These are phyloP conservation scores for Cyberlindnera petersonii DNA, from an alignment of 805 yeast species.

Conservation along the genomic window DNA sequence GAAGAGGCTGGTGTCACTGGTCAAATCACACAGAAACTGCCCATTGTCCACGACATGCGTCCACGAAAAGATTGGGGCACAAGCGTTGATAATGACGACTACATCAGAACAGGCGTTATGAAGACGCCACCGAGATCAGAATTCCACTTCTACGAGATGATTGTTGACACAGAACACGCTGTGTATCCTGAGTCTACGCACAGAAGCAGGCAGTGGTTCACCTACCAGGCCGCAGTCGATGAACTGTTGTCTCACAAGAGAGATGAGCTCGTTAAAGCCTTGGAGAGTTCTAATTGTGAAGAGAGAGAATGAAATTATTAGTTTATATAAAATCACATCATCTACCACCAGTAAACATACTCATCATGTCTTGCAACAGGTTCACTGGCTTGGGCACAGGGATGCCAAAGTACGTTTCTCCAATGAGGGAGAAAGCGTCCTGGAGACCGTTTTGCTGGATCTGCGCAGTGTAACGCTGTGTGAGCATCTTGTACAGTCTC, in stretches of 20 bases:
- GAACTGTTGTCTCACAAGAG: conserved; percentile 55
- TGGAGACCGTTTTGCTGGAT: conserved; percentile 35
- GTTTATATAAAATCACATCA: not conserved
- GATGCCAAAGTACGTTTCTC: conserved; percentile 59
- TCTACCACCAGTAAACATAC: conserved; percentile 43
- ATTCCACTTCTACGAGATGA: conserved; percentile 83
- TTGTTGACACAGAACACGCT: conserved; percentile 47
- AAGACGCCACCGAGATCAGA: conserved; percentile 69
- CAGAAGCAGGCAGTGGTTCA: conserved; percentile 74
- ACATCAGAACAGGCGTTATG: conserved; percentile 26
- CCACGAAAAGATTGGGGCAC: conserved; percentile 44
- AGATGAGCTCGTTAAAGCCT: conserved; percentile 63
- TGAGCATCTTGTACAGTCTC: conserved; percentile 51
- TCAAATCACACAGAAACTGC: conserved; percentile 48
- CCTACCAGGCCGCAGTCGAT: conserved; percentile 59
- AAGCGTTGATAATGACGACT: conserved; percentile 20
- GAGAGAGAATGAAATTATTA: conserved; percentile 12
- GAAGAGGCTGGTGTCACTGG: conserved; percentile 95
- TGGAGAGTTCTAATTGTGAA: conserved; percentile 50
- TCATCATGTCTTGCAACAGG: conserved; percentile 72
- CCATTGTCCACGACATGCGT: conserved; percentile 60
- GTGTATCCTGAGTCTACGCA: conserved; percentile 72
- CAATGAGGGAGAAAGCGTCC: conserved; percentile 52
- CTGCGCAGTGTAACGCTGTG: conserved; percentile 42
- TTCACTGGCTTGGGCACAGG: conserved; percentile 49